Conservation (phyloP, 495 filamentous ascomycete species). For the Hyaloscypha variabilis region DNA sequence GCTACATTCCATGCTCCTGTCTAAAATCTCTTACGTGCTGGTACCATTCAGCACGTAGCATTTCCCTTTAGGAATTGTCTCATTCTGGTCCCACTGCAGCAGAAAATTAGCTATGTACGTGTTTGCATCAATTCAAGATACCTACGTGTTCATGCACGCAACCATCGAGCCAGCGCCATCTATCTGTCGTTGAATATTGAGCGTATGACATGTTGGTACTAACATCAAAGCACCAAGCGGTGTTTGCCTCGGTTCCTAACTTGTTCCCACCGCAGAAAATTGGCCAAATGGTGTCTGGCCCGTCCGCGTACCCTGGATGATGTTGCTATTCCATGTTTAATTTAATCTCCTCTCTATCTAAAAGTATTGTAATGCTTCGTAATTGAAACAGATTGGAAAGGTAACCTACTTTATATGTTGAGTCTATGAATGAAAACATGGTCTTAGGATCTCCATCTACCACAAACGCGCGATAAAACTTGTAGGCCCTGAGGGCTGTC, state of each 20-base stretch:
- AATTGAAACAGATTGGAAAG: not conserved
- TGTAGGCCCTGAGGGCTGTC: constrained; percentile 46
- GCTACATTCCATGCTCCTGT: no score
- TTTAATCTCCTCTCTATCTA: not conserved
- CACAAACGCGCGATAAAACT: constrained; percentile 52
- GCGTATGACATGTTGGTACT: constrained; percentile 52
- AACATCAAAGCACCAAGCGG: constrained; percentile 46
- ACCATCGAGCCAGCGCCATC: constrained; percentile 49
- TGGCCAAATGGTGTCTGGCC: constrained; percentile 43
- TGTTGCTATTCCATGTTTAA: constrained; percentile 41
- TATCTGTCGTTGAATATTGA: constrained; percentile 43
- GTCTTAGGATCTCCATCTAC: constrained; percentile 47
- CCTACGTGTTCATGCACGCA: constrained; percentile 52
- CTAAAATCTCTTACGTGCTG: no score
- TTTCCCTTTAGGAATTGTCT: constrained; percentile 41
- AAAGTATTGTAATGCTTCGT: constrained; percentile 11
- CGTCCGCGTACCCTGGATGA: constrained; percentile 42
- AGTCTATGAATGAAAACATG: constrained; percentile 51
- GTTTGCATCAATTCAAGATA: constrained; percentile 16
- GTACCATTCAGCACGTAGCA: constrained; percentile 39
- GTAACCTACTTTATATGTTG: constrained; percentile 38
- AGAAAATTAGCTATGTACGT: constrained; percentile 1
- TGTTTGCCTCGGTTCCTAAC: constrained; percentile 42
- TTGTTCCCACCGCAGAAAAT: constrained; percentile 46
- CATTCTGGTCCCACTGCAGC: constrained; percentile 43